phyloP scores from a whole-genome alignment of 805 yeast species.

The Ogataea naganishii region DNA sequence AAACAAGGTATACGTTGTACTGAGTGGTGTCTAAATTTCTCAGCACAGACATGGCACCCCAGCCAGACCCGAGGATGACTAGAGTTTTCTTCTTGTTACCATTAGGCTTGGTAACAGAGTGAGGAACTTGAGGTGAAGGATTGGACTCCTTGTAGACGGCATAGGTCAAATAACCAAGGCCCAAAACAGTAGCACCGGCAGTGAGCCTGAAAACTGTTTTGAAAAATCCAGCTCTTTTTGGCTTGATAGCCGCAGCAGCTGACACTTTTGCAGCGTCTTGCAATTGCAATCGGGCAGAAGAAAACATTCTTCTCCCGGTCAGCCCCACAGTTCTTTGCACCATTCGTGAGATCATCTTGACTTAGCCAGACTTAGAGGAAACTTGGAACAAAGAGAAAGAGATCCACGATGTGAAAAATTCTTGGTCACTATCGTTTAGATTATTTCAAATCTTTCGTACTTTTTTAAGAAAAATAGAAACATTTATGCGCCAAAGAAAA shows the following conservation, averaged over 20 bases:
- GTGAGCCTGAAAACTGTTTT: conserved; percentile 39
- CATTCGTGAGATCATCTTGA: too few species aligned
- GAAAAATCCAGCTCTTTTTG: conserved; percentile 20
- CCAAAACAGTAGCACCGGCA: conserved; percentile 39
- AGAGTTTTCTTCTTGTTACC: conserved; percentile 64
- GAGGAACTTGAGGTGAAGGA: conserved; percentile 55
- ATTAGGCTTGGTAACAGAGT: conserved; percentile 32
- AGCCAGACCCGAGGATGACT: conserved; percentile 82
- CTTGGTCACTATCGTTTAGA: too few species aligned
- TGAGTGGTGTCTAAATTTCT: conserved; percentile 78
- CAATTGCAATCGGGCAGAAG: too few species aligned
- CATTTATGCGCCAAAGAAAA: too few species aligned
- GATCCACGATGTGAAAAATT: too few species aligned
- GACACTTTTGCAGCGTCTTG: too few species aligned
- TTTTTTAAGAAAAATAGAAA: too few species aligned
- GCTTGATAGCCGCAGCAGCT: conserved; percentile 1
- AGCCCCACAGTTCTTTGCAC: too few species aligned
- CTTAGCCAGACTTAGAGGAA: too few species aligned
- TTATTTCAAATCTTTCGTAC: too few species aligned
- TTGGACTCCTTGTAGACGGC: conserved; percentile 53
- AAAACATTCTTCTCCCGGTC: too few species aligned
- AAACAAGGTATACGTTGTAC: conserved; percentile 82
- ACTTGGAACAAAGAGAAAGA: too few species aligned
- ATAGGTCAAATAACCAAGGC: conserved; percentile 53
- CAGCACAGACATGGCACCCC: conserved; percentile 87